Conservation (phyloP, 805 yeast genomes). For the Kurtzmaniella fragi region DNA sequence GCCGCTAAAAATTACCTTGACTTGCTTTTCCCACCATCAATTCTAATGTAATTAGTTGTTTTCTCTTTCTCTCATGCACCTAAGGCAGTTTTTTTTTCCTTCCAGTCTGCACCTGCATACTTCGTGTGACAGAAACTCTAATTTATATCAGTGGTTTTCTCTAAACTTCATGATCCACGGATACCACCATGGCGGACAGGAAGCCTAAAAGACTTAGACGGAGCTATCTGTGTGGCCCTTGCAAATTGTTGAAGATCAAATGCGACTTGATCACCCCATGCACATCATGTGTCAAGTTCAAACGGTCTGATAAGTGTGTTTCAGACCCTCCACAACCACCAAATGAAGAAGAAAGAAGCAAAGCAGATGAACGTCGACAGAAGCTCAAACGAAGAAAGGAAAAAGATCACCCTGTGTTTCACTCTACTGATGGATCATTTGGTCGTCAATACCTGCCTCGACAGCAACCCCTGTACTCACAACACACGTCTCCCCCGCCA, state of each 20-base stretch:
- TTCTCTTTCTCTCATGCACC: no score
- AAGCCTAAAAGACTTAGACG: constrained; percentile 38
- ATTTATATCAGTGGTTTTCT: not conserved
- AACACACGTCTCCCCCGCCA: not conserved
- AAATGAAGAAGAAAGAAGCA: constrained; percentile 28
- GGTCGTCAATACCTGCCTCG: not conserved
- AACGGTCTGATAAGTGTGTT: constrained; percentile 33
- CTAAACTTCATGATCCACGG: no score
- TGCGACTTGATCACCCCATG: constrained; percentile 49
- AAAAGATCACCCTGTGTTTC: constrained; percentile 6
- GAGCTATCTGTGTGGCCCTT: constrained; percentile 54
- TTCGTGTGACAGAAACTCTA: no score
- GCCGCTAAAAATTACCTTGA: no score
- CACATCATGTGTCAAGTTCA: constrained; percentile 37
- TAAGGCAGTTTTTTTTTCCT: no score
- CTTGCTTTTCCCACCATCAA: no score
- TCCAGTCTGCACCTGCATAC: no score
- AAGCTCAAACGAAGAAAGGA: constrained; percentile 10
- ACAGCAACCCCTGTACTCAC: not conserved
- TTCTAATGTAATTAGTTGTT: no score
- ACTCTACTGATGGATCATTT: no score
- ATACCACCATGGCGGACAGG: no score
- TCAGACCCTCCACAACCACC: constrained; percentile 43
- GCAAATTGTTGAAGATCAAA: constrained; percentile 48
- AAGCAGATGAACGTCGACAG: constrained; percentile 25